Evolutionary conservation across 108 stramenopile species (phyloP).

Genomic region (Licmophora abbreviata): DNA sequence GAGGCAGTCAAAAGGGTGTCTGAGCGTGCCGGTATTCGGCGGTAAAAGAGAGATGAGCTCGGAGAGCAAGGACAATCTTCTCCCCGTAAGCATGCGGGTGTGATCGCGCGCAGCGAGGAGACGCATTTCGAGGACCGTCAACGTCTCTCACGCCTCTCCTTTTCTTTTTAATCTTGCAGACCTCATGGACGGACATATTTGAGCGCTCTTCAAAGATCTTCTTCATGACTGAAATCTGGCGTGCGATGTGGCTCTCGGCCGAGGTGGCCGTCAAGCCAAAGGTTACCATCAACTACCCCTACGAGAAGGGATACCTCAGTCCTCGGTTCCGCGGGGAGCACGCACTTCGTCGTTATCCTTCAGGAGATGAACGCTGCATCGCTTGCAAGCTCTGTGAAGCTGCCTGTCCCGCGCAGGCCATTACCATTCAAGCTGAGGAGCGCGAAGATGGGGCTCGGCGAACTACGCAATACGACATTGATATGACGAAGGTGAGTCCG

Average conservation of each 20-base stretch:
- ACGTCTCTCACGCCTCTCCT: neutral
- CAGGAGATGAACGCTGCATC: slow-evolving; percentile 99
- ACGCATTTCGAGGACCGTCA: neutral
- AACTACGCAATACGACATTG: slow-evolving; percentile 99
- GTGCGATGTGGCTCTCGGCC: slow-evolving; percentile 67
- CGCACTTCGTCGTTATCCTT: slow-evolving; percentile 95
- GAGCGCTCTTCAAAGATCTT: slow-evolving; percentile 83
- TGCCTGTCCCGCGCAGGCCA: slow-evolving; percentile 99
- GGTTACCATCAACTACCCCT: slow-evolving; percentile 99
- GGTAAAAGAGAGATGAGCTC: neutral
- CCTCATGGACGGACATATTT: slow-evolving; percentile 74
- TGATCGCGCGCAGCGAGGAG: neutral
- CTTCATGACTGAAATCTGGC: slow-evolving; percentile 87
- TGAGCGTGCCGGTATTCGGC: neutral
- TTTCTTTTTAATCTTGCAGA: slow-evolving; percentile 22
- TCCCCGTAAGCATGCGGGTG: slow-evolving; percentile 23
- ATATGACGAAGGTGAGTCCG: no score
- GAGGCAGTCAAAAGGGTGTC: neutral
- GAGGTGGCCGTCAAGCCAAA: slow-evolving; percentile 83
- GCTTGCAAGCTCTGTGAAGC: slow-evolving; percentile 99
- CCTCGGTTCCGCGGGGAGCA: slow-evolving; percentile 99
- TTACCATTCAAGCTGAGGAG: slow-evolving; percentile 97
- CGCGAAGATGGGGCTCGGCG: slow-evolving; percentile 92
- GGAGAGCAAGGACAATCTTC: slow-evolving; percentile 27
- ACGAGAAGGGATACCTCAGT: slow-evolving; percentile 91